Conservation (phyloP, 257 asterid species). For the Jacaranda mimosifolia region DNA sequence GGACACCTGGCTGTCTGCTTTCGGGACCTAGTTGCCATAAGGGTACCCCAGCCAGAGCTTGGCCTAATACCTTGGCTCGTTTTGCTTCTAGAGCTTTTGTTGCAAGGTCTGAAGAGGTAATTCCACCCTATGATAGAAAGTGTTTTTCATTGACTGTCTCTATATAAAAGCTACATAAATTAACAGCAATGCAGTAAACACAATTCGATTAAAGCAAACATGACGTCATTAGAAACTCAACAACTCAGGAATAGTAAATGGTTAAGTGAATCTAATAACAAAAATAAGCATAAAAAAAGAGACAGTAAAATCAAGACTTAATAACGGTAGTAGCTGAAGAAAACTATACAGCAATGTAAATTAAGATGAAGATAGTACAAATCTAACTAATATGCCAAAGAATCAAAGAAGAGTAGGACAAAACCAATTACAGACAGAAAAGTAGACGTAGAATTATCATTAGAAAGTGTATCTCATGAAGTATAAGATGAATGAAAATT, state of each 20-base stretch:
- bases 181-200: slow-evolving; percentile 4
- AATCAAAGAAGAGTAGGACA: not conserved
- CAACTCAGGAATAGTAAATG: not conserved
- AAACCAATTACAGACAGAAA: not conserved
- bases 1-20: slow-evolving; percentile 94
- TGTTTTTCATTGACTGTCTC: slow-evolving; percentile 13
- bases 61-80: slow-evolving; percentile 92
- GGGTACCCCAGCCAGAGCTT: slow-evolving; percentile 96
- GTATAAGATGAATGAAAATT: not conserved
- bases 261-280: not conserved
- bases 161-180: slow-evolving; percentile 12
- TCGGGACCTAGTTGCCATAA: slow-evolving; percentile 97
- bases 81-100: slow-evolving; percentile 94
- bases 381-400: not conserved
- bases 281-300: not conserved
- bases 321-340: not conserved
- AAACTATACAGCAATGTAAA: not conserved
- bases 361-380: not conserved
- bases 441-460: not conserved
- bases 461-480: not conserved
- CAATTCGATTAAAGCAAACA: slow-evolving; percentile 7
- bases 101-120: slow-evolving; percentile 96
- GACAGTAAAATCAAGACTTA: not conserved
- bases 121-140: slow-evolving; percentile 79
- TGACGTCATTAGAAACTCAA: not conserved